Base-by-base conservation (phyloP, 2,329 filamentous ascomycete species). In the Alternaria arborescens region DNA sequence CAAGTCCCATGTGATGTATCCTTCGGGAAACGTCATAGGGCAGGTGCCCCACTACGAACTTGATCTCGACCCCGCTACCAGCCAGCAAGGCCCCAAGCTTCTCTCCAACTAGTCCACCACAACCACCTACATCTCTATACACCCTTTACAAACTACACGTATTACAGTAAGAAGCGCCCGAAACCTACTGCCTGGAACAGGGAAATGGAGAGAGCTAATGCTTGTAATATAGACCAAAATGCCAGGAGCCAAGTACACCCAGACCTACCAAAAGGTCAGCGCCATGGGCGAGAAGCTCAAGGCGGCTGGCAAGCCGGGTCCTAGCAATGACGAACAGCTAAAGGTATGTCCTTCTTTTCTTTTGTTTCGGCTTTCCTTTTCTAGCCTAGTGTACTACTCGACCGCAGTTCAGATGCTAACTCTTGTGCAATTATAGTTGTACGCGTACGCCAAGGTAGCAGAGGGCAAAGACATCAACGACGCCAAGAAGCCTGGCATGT, bases 401-500 rank as follows among this genome's bases (percentile, higher is more conserved):
- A 22, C 10, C 7, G 10, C 2, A 48, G 6, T 16, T 8, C 46
- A 36, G 32, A 36, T 50, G 46, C 46, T 50, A 26, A 41, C 47
- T 59, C 5, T 28, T 3, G 14, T 32, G 24, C 20, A 3, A 28
- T 22, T 42, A 4, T 42, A 89, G 89, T 69, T 84, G 36, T 85
- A 85, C 72, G 82, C 74, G 20, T 81, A 81, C 66, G 83, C 76
- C 76, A 85, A 84, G 51, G 67, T 79, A 56, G 78, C 74, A 26
- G 67, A 76, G 50, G 71, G 70, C 53, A 72, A 74, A 67, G 81
- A 81, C 59, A 77, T 81, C 66, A 71, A 74, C 53, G 66, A 77
- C 41, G 73, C 77, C 24, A 67, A 84, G 57, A 78, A 81, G 66
- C 89, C 89, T 30, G 88, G 90, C 81, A 86, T 88, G 81, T 91